Evolutionary conservation across 1,284 basidiomycete genomes (phyloP).

Genomic region (Lentinula novae-zelandiae): DNA sequence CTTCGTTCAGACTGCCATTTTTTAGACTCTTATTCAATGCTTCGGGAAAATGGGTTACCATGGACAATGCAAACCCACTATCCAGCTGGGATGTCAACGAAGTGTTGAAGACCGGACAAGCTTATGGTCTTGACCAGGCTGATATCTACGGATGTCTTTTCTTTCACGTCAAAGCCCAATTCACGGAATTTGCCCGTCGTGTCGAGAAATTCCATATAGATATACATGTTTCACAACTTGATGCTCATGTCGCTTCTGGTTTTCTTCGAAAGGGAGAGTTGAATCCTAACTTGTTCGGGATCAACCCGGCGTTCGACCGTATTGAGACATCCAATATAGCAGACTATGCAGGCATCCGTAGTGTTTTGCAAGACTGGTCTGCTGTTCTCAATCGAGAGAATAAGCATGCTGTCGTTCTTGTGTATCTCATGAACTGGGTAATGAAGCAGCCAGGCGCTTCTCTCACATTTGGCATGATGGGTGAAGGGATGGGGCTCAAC

Average conservation of each 20-base stretch:
- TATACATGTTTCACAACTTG: constrained; percentile 23
- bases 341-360: constrained; percentile 28
- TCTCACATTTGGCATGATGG: constrained; percentile 12
- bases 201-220: constrained; percentile 1
- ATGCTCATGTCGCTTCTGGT: constrained; percentile 32
- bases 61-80: constrained; percentile 29
- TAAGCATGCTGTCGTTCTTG: constrained; percentile 28
- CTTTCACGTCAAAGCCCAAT: constrained; percentile 39
- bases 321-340: constrained; percentile 33
- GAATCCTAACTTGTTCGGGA: constrained; percentile 31
- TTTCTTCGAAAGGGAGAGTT: constrained; percentile 31
- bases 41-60: constrained; percentile 34
- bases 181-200: constrained; percentile 23
- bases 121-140: constrained; percentile 25
- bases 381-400: constrained; percentile 33
- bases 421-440: constrained; percentile 35
- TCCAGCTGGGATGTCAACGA: constrained; percentile 33
- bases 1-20: not conserved
- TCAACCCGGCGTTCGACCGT: constrained; percentile 30
- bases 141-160: constrained; percentile 41
- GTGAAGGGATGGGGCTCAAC: not conserved
- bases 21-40: constrained; percentile 34
- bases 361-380: constrained; percentile 34
- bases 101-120: constrained; percentile 28
- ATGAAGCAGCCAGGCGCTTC: constrained; percentile 23